Evolutionary conservation across 495 filamentous ascomycete genomes (phyloP), one percentile per base, ranked within the genome.

Genomic region (Podospora comata): DNA sequence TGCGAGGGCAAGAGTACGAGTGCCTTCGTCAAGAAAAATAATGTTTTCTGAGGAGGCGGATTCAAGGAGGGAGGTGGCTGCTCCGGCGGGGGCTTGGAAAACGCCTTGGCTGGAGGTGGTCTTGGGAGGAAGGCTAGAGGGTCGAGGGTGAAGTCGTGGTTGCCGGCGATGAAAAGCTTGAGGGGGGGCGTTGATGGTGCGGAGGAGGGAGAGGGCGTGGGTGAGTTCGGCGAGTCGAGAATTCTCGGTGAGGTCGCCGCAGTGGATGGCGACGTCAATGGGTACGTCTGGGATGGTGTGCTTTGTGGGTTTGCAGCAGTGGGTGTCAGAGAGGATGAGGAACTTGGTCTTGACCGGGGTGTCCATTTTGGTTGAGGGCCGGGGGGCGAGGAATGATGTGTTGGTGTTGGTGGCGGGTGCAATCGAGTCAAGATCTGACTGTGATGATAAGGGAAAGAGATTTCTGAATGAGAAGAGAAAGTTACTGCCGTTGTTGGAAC

Each of bases 151-250:
- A 91, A 84, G 73, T 94, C 91, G 77, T 94, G 92, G 75, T 94
- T 94, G 0, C 92, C 92, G 1, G 92, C 87, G 63, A 96, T 92
- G 44, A 94, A 86, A 48, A 96, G 78, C 68, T 94, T 96, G 5
- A 93, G 77, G 77, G 20, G 88, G 85, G 0, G 92, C 91, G 5
- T 85, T 71, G 64, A 88, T 84, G 0, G 64, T 70, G 18, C 74
- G 73, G 16, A 95, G 79, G 73, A 91, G 83, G 2, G 78, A 64
- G 23, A 93, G 71, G 9, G 82, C 79, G 71, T 66, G 16, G 80
- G 74, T 23, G 71, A 88, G 88, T 70, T 92, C 85, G 55, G 74
- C 61, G 2, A 84, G 60, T 16, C 83, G 82, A 2, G 90, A 90
- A 63, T 85, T 76, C 65, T 85, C 83, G 9, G 91, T 94, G 26